phyloP scores from a whole-genome alignment of 805 yeast genomes.

The Candida berthetii region DNA sequence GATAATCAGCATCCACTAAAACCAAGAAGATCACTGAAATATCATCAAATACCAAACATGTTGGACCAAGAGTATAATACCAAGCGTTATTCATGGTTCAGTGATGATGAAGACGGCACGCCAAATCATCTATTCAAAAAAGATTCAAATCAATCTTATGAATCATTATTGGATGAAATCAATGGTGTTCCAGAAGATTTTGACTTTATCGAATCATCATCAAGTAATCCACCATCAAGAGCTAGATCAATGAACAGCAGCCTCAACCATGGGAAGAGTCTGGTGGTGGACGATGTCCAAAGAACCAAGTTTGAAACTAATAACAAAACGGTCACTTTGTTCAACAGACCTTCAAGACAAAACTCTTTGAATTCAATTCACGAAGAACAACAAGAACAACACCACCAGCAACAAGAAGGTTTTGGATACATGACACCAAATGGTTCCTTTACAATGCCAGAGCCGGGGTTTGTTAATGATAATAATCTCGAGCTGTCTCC shows the following conservation, averaged over 20 bases:
- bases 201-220: conserved; percentile 15
- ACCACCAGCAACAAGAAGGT: conserved; percentile 1
- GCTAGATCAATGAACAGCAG: conserved; percentile 12
- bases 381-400: neutral
- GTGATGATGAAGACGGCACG: conserved; percentile 21
- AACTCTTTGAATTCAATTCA: conserved; percentile 3
- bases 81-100: conserved; percentile 18
- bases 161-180: conserved; percentile 43
- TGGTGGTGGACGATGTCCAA: conserved; percentile 19
- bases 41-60: conserved; percentile 28
- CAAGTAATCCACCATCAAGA: conserved; percentile 2
- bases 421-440: conserved; percentile 15
- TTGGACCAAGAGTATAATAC: conserved; percentile 28
- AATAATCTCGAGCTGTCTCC: conserved; percentile 18
- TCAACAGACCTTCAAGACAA: conserved; percentile 13
- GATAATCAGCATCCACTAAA: neutral
- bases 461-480: conserved; percentile 10
- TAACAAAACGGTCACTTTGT: conserved; percentile 33
- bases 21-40: conserved; percentile 22
- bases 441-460: conserved; percentile 15
- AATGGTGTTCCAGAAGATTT: conserved; percentile 42
- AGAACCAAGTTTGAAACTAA: conserved; percentile 28
- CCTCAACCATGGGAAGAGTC: conserved; percentile 7
- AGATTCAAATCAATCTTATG: conserved; percentile 23
- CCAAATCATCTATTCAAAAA: neutral